phyloP scores from a whole-genome alignment of 495 filamentous ascomycete species.

The Aspergillus bertholletiae region DNA sequence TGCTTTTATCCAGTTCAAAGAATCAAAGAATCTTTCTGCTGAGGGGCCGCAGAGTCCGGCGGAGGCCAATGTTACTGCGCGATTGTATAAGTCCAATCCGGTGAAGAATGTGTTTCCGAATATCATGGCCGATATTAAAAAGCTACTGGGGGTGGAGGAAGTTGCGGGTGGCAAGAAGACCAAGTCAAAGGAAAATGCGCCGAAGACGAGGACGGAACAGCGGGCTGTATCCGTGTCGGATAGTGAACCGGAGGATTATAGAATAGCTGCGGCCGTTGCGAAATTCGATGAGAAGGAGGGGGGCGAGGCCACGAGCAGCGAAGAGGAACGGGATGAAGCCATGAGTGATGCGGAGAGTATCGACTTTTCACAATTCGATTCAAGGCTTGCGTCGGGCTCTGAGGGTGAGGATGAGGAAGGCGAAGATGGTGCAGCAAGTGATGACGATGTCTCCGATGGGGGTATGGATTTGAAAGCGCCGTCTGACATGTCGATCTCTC shows the following conservation, averaged over 20 bases:
- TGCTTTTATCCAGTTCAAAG: slow-evolving; percentile 38
- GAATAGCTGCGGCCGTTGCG: slow-evolving; percentile 5
- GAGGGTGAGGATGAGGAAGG: slow-evolving; percentile 37
- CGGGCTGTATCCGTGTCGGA: neutral
- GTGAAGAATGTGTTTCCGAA: slow-evolving; percentile 66
- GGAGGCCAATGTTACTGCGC: slow-evolving; percentile 71
- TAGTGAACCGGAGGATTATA: slow-evolving; percentile 11
- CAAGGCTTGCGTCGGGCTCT: slow-evolving; percentile 52
- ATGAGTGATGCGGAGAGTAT: slow-evolving; percentile 39
- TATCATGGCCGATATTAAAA: slow-evolving; percentile 59
- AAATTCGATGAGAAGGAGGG: slow-evolving; percentile 4
- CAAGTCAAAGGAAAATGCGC: slow-evolving; percentile 12
- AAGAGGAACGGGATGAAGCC: slow-evolving; percentile 16
- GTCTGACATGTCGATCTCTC: slow-evolving; percentile 37
- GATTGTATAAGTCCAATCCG: slow-evolving; percentile 71
- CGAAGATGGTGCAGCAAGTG: slow-evolving; percentile 25
- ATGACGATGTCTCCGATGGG: slow-evolving; percentile 19
- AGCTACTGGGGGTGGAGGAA: slow-evolving; percentile 55
- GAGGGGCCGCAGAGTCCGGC: slow-evolving; percentile 47
- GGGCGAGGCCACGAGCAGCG: neutral
- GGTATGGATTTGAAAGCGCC: slow-evolving; percentile 11
- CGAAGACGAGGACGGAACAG: slow-evolving; percentile 16
- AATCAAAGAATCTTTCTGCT: slow-evolving; percentile 27
- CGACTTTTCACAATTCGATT: slow-evolving; percentile 47
- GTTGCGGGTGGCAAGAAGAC: slow-evolving; percentile 27